A percentile compares a stretch with the other conserved stretches of the same genome.
Conservation (phyloP, 2,329 filamentous ascomycete genomes). For the Trichoderma semiorbis region DNA sequence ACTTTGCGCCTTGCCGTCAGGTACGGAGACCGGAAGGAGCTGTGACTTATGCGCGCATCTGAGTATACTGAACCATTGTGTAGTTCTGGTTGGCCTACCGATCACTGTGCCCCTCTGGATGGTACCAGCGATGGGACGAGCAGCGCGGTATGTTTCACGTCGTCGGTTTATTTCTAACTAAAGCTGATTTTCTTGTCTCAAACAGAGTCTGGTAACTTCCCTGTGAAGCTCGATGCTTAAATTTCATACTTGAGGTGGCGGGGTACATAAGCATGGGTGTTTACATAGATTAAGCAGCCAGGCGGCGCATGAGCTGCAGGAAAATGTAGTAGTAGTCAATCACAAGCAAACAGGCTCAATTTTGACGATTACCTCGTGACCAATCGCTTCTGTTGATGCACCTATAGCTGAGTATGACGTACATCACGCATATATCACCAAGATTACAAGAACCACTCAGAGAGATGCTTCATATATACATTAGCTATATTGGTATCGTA, state of each 20-base stretch:
- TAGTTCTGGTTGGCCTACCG: constrained; percentile 97
- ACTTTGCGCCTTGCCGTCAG: constrained; percentile 95
- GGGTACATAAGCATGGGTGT: constrained; percentile 23
- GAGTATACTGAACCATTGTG: constrained; percentile 9
- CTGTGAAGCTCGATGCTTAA: constrained; percentile 60
- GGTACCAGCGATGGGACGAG: constrained; percentile 94
- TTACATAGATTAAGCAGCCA: constrained; percentile 33
- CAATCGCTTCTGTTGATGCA: background rate
- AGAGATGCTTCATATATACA: background rate
- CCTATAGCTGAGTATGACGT: constrained; percentile 10
- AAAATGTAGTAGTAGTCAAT: constrained; percentile 31
- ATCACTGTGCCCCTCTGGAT: constrained; percentile 93
- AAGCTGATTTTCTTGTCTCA: constrained; percentile 9
- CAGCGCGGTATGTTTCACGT: constrained; percentile 72
- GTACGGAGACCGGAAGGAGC: constrained; percentile 48
- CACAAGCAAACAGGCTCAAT: constrained; percentile 24
- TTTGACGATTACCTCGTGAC: constrained; percentile 15
- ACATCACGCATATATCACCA: background rate
- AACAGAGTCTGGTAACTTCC: constrained; percentile 66
- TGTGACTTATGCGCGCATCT: background rate
- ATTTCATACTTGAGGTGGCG: constrained; percentile 24
- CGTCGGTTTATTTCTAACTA: constrained; percentile 15
- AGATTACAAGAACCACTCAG: background rate
- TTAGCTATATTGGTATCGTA: constrained; percentile 3
- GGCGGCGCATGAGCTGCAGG: constrained; percentile 39